A percentile compares a stretch with the other conserved stretches of the same genome.
Evolutionary conservation across 2,329 filamentous ascomycete genomes (phyloP).

Genomic region (Penicillium sp.): DNA sequence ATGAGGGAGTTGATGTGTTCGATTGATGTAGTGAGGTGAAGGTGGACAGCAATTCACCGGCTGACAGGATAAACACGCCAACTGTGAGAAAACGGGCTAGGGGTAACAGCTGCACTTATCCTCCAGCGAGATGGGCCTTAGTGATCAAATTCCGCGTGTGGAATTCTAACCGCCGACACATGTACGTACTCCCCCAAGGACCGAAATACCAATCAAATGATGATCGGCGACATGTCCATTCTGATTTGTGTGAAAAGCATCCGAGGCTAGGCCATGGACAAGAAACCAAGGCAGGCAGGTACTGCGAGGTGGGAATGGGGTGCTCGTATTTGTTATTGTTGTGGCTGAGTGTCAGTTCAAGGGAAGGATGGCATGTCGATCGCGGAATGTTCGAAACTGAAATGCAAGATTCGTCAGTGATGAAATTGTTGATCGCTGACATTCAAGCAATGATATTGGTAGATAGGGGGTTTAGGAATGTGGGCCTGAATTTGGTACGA

Average conservation of each 20-base stretch:
- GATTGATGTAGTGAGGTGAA: neutral
- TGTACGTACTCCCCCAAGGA: neutral
- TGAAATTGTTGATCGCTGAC: neutral
- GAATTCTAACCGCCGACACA: conserved; percentile 10
- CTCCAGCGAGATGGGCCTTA: neutral
- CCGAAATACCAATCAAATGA: neutral
- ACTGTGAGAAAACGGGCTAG: neutral
- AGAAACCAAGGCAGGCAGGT: neutral
- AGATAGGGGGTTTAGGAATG: neutral
- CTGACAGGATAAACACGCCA: neutral
- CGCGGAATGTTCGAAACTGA: conserved; percentile 1
- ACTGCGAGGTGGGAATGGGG: neutral
- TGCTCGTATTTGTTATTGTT: neutral
- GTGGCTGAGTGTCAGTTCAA: neutral
- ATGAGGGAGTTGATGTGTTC: neutral
- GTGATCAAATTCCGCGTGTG: conserved; percentile 11
- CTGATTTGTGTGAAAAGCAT: neutral
- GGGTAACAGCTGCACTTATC: conserved; percentile 17
- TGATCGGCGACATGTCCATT: neutral
- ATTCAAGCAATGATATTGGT: neutral
- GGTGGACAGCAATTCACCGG: neutral
- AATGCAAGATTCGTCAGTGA: neutral
- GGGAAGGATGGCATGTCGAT: conserved; percentile 5
- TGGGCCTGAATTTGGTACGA: neutral
- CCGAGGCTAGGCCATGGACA: neutral